These are phyloP conservation scores for Diaporthe sp. DNA, from an alignment of 2,329 filamentous ascomycete species.

Conservation along the genomic window DNA sequence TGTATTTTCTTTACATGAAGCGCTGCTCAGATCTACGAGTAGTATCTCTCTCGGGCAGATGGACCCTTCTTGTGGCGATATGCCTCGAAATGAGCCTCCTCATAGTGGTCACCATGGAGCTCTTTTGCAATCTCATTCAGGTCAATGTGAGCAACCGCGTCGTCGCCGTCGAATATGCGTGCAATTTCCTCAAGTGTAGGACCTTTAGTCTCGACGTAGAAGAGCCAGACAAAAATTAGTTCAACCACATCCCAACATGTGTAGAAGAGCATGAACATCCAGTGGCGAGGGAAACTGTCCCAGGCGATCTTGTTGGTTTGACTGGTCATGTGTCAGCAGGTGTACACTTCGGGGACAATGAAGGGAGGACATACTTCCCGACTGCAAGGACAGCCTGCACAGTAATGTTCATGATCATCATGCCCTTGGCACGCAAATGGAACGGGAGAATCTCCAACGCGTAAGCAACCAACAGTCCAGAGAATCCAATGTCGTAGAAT, in stretches of 20 bases:
- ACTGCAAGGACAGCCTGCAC: slow-evolving; percentile 73
- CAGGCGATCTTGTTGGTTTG: slow-evolving; percentile 75
- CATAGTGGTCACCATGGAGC: slow-evolving; percentile 53
- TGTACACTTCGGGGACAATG: not conserved
- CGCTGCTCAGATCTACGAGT: slow-evolving; percentile 17
- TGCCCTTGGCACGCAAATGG: slow-evolving; percentile 68
- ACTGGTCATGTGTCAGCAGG: slow-evolving; percentile 46
- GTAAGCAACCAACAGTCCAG: slow-evolving; percentile 69
- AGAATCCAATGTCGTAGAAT: slow-evolving; percentile 72
- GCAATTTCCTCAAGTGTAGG: slow-evolving; percentile 79
- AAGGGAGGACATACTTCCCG: slow-evolving; percentile 63
- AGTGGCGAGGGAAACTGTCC: slow-evolving; percentile 69
- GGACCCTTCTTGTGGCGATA: slow-evolving; percentile 35
- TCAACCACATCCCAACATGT: slow-evolving; percentile 72
- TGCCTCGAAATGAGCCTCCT: slow-evolving; percentile 42
- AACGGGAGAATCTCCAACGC: slow-evolving; percentile 71
- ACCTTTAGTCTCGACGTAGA: slow-evolving; percentile 78
- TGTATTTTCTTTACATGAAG: not conserved
- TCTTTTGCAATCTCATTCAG: slow-evolving; percentile 69
- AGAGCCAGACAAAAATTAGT: slow-evolving; percentile 73
- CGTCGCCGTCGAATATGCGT: slow-evolving; percentile 77
- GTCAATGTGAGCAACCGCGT: slow-evolving; percentile 67
- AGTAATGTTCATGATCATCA: slow-evolving; percentile 75
- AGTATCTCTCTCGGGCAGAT: slow-evolving; percentile 36
- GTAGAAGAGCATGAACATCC: slow-evolving; percentile 77